Evolutionary conservation across 768 basidiomycete genomes (phyloP).

Genomic region (Rhodosporidiobolus odoratus): DNA sequence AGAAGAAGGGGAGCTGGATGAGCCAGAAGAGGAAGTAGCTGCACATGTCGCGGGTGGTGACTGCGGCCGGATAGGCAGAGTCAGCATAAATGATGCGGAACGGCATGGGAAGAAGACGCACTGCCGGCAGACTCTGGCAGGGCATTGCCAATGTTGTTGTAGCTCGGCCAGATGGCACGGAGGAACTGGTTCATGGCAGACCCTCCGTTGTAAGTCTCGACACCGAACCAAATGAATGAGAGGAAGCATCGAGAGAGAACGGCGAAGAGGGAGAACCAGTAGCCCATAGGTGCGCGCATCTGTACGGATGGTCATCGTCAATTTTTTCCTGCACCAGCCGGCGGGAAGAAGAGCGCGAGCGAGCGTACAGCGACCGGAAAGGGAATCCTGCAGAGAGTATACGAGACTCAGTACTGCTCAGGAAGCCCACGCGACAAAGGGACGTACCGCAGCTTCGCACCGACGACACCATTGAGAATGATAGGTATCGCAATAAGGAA

Average conservation of each 20-base stretch:
- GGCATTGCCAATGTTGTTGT: slow-evolving; percentile 60
- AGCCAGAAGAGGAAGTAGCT: slow-evolving; percentile 74
- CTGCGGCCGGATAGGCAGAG: slow-evolving; percentile 39
- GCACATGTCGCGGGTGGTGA: slow-evolving; percentile 56
- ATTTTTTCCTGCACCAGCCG: too few relatives aligned
- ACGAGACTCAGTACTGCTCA: too few relatives aligned
- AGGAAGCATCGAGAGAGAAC: slow-evolving; percentile 55
- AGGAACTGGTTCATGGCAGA: slow-evolving; percentile 44
- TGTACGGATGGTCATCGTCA: too few relatives aligned
- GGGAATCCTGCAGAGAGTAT: too few relatives aligned
- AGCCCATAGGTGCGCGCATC: slow-evolving; percentile 82
- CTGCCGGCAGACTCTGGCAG: slow-evolving; percentile 59
- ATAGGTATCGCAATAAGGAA: slow-evolving; percentile 66
- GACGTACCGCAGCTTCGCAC: slow-evolving; percentile 16
- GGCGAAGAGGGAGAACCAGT: slow-evolving; percentile 82
- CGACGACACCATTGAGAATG: slow-evolving; percentile 62
- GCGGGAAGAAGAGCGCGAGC: too few relatives aligned
- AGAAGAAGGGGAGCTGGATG: slow-evolving; percentile 62
- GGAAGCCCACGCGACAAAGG: not conserved
- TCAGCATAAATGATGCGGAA: not conserved
- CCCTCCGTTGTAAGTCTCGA: slow-evolving; percentile 34
- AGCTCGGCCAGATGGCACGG: slow-evolving; percentile 75
- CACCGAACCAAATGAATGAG: slow-evolving; percentile 26
- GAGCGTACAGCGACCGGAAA: slow-evolving; percentile 51
- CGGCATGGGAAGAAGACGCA: slow-evolving; percentile 49